These are phyloP conservation scores for Blastobotrys elegans DNA, from an alignment of 1,139 yeast species.

Conservation along the genomic window DNA sequence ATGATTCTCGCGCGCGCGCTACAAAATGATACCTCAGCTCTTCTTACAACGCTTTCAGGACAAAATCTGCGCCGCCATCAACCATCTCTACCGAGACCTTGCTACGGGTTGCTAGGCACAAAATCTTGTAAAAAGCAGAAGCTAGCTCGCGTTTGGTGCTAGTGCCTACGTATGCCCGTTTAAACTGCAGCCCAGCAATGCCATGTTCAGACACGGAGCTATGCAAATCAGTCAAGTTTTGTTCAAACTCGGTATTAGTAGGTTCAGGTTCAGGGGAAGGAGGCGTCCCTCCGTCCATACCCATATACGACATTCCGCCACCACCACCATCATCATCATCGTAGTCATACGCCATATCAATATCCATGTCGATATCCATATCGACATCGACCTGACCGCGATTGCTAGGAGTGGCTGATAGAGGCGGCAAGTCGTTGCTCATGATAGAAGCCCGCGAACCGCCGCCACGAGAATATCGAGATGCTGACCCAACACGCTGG, in stretches of 20 bases:
- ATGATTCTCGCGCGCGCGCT: neutral
- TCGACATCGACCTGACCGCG: neutral
- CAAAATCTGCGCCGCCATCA: neutral
- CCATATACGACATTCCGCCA: neutral
- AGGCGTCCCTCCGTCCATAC: neutral
- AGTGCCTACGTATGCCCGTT: neutral
- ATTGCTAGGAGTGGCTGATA: slow-evolving; percentile 4
- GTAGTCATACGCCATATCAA: neutral
- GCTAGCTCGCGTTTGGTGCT: neutral
- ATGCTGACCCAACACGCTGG: neutral
- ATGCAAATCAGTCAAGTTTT: neutral
- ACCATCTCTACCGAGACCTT: neutral
- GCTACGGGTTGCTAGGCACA: slow-evolving; percentile 12
- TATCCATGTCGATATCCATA: neutral
- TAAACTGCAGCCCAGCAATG: neutral
- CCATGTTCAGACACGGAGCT: neutral
- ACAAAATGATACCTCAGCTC: neutral
- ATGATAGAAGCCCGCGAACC: slow-evolving; percentile 6
- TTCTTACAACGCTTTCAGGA: neutral
- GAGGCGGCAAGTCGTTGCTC: neutral
- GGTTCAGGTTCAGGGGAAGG: neutral
- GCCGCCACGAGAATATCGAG: neutral
- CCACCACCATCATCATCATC: neutral
- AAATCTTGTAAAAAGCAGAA: slow-evolving; percentile 7
- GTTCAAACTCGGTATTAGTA: neutral